These are phyloP conservation scores for Plasmodium ovale DNA, from an alignment of 169 alveolate species.

Conservation along the genomic window DNA sequence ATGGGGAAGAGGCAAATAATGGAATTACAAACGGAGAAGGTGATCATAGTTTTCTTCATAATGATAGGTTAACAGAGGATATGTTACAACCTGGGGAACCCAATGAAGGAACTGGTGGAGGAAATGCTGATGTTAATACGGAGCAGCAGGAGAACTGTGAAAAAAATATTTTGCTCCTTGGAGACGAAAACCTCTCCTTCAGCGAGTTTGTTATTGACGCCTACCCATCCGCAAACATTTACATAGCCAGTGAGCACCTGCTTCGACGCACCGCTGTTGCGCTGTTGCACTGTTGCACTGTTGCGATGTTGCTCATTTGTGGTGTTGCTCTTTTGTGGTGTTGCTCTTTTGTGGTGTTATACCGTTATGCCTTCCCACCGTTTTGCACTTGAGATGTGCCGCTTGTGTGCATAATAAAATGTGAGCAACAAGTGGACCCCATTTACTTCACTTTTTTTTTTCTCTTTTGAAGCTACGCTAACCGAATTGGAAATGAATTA, in stretches of 20 bases:
- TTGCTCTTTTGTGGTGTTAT: too few relatives aligned
- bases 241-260: conserved; percentile 63
- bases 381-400: too few relatives aligned
- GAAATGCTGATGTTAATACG: not conserved
- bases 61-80: not conserved
- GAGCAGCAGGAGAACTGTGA: not conserved
- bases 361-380: too few relatives aligned
- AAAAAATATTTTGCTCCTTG: conserved; percentile 23
- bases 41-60: too few relatives aligned
- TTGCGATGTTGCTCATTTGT: too few relatives aligned
- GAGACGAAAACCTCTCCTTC: conserved; percentile 56
- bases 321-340: too few relatives aligned
- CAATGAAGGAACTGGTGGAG: not conserved
- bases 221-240: conserved; percentile 32
- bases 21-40: too few relatives aligned
- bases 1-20: too few relatives aligned
- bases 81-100: not conserved
- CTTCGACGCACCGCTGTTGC: too few relatives aligned
- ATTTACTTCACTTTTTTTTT: not conserved
- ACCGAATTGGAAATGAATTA: conserved; percentile 41
- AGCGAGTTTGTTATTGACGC: conserved; percentile 15
- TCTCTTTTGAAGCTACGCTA: conserved; percentile 4
- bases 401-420: too few relatives aligned
- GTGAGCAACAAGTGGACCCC: not conserved
- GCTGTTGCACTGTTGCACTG: too few relatives aligned